Percentiles rank a stretch among this genome's conserved stretches.
These are phyloP conservation scores for Candida dajiaensis DNA, from an alignment of 805 yeast species.

Conservation along the genomic window DNA sequence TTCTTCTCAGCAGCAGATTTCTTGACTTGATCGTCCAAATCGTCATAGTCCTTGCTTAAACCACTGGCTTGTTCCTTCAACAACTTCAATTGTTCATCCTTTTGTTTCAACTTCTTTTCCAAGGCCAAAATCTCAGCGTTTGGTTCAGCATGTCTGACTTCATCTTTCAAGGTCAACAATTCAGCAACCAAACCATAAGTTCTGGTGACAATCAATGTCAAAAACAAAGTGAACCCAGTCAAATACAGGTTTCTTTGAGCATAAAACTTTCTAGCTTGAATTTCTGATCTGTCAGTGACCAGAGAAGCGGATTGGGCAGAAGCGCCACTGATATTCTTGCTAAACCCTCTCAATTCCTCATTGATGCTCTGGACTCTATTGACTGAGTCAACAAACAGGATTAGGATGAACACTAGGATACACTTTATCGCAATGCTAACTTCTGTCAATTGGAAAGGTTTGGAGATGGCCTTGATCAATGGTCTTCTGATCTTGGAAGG, in stretches of 20 bases:
- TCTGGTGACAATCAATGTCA: constrained; percentile 79
- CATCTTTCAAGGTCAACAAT: constrained; percentile 58
- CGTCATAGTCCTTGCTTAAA: constrained; percentile 59
- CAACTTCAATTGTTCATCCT: constrained; percentile 57
- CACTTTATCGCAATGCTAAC: constrained; percentile 77
- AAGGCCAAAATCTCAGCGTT: constrained; percentile 16
- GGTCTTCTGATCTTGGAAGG: constrained; percentile 72
- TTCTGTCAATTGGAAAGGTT: constrained; percentile 66
- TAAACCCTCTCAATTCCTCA: constrained; percentile 45
- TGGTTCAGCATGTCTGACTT: constrained; percentile 35
- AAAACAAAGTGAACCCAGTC: constrained; percentile 90
- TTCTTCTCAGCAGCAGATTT: constrained; percentile 10
- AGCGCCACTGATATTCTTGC: constrained; percentile 15
- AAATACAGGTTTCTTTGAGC: constrained; percentile 95
- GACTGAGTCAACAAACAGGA: constrained; percentile 83
- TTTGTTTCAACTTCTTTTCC: constrained; percentile 28
- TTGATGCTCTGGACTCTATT: constrained; percentile 72
- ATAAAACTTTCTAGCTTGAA: constrained; percentile 86
- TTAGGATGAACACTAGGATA: constrained; percentile 72
- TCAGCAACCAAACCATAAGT: constrained; percentile 78
- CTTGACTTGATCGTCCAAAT: constrained; percentile 18
- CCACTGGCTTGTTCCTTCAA: constrained; percentile 70
- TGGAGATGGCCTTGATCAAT: constrained; percentile 53
- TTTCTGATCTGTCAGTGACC: constrained; percentile 63
- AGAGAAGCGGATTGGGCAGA: constrained; percentile 25